Evolutionary conservation across 1,284 basidiomycete genomes (phyloP), one percentile per base, ranked within the genome.

Genomic region (Ceratobasidium sp.): DNA sequence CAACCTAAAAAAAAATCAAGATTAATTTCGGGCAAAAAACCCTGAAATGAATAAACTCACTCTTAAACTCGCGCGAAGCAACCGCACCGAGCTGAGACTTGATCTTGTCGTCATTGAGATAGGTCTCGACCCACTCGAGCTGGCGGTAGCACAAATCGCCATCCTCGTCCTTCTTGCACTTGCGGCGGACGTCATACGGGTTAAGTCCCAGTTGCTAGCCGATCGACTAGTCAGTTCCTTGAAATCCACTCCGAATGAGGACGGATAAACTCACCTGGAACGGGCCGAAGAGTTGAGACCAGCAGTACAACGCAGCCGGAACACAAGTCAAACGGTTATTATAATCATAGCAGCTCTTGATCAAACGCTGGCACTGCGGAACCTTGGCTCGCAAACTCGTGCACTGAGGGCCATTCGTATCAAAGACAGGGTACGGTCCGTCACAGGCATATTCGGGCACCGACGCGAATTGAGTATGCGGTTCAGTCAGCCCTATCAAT

Each of bases 401-500:
- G 84, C 95, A 96, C 81, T 93, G 87, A 0, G 90, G 86, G 60
- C 92, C 91, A n/a, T 91, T 82, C 12, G 92, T 91, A 79, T 93
- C 90, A 78, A 91, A 95, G 53, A 95, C 87, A 13, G 92, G 89
- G 85, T 92, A 94, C 0, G 92, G 92, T 1, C 92, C 93, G 3
- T 92, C 89, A 83, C 96, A 97, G 26, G 90, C 91, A 83, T 92
- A 97, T 81, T 97, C 95, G 0, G 94, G 92, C 18, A 97, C 87
- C 44, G 91, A 89, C 15, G 88, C 92, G 85, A 93, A 90, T 83
- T 96, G 95, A 73, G 90, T 85, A 81, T 90, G 90, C 5, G 94
- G 93, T 81, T 97, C 93, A 0, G 95, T 96, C 53, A 92, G 85
- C 26, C 79, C 79, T 80, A 55, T 26, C 23, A 53, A 67, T 26